Evolutionary conservation across 345 rosid species (phyloP), one percentile per base, ranked within the genome.

Genomic region (Conringia planisiliqua): DNA sequence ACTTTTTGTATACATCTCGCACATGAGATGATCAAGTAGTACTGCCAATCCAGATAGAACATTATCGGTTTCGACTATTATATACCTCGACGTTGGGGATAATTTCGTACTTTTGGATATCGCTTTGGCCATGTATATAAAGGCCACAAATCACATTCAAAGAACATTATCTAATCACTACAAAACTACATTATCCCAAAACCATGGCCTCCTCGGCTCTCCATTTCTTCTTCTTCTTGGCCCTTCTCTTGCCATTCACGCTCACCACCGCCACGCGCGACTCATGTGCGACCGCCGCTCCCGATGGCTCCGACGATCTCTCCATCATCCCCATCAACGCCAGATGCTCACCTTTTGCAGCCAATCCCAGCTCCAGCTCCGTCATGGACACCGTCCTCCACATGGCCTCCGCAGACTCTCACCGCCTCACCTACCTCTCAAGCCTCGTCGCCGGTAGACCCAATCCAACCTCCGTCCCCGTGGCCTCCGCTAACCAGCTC

Each of bases 291-390:
- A 67, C 81, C 33, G 27, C 85, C 14, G 75, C 66, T 46, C 57
- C 79, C 4, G 86, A 84, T 39, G 69, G 40, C 42, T 73, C 44
- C 35, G 76, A 80, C 16, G 88, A 82, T 59, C 89, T 89, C 58
- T 85, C 98, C 0, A 62, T 93, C 68, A 83, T 87, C 42, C 97
- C 92, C 47, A 72, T 90, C 71, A 87, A 85, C 40, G 80, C 97
- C 72, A 88, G 82, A 80, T 90, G 97, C 69, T 93, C 97, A 7
- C 98, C 98, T 1, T 89, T 93, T 32, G 67, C 57, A 59, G 77
- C 86, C 26, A 56, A 39, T 18, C 88, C 83, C 10, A 74, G 72
- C 65, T 82, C 86, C 0, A 73, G 69, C 59, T 83, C 97, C 3
- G 82, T 82, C 80, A 69, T 80, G 73, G 71, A 85, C 78, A 89